Evolutionary conservation across 805 yeast genomes (phyloP), one percentile per base, ranked within the genome.

Genomic region (Cyberlindnera mississippiensis): DNA sequence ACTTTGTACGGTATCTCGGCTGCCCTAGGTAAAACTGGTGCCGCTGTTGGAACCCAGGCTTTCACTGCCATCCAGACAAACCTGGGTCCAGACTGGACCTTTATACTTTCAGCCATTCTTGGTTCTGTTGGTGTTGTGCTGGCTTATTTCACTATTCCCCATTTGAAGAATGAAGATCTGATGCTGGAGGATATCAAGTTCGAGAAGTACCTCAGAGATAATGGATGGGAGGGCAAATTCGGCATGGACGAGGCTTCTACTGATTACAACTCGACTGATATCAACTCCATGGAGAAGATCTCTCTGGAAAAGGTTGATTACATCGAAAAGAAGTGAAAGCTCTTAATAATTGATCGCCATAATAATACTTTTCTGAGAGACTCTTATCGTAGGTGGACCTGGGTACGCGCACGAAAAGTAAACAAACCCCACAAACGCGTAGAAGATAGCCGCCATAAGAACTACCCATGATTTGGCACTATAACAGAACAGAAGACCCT

Each of bases 21-120:
- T 29, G 93, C 90, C 3, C 67, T 82, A 36, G 93, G 93, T 43
- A 85, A 85, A 61, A 83, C 82, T 19, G 95, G 93, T 42, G 93
- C 91, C n/a, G 89, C 82, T 17, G 79, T 82, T 16, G 93, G 93
- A 22, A 82, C 89, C 18, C 76, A 80, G 58, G 73, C 74, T 14
- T 85, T 85, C 64, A 76, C 80, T 9, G 84, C 87, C 14, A 82
- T 85, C 50, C 78, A 80, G 62, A 61, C 55, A 31, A 61, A 82
- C 55, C 66, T 81, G 48, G 93, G 93, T 28, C 67, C 76, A 52
- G 66, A 66, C 45, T 85, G 87, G 86, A 84, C 91, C 6, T 85
- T 85, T 54, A 84, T 85, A 50, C 81, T 85, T 53, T 85, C 90
- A 19, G 93, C 93, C 12, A 66, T 75, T 38, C 72, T 85, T 53